These are phyloP conservation scores for Nannochloropsis granulata DNA, from an alignment of 108 stramenopile genomes.

Conservation along the genomic window DNA sequence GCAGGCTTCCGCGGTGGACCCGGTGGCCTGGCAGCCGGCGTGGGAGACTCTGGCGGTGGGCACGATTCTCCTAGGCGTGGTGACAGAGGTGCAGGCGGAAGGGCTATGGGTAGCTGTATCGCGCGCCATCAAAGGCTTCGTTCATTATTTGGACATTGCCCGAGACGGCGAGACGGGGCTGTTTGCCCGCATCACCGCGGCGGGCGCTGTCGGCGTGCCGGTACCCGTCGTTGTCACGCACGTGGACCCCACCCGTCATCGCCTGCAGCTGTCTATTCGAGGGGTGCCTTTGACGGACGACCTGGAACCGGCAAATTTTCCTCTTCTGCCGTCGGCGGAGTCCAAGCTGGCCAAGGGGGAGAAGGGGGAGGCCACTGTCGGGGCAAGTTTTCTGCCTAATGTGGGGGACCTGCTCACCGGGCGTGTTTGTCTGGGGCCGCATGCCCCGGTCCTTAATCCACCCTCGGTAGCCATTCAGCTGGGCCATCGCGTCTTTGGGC, in stretches of 20 bases:
- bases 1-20: neutral
- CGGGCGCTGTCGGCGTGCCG: neutral
- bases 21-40: neutral
- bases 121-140: neutral
- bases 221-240: neutral
- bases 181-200: neutral
- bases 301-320: neutral
- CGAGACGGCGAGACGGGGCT: neutral
- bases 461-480: neutral
- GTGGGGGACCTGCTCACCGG: neutral
- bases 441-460: neutral
- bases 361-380: too few relatives aligned
- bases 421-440: neutral
- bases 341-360: neutral
- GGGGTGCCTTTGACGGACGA: neutral
- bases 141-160: neutral
- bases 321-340: neutral
- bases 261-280: neutral
- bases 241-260: neutral
- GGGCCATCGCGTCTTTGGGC: neutral
- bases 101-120: conserved; percentile 18
- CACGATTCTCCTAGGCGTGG: neutral
- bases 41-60: neutral
- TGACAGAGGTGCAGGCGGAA: neutral
- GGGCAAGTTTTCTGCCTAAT: neutral